Evolutionary conservation across 1,284 basidiomycete genomes (phyloP).

Genomic region (Takashimella koratensis): DNA sequence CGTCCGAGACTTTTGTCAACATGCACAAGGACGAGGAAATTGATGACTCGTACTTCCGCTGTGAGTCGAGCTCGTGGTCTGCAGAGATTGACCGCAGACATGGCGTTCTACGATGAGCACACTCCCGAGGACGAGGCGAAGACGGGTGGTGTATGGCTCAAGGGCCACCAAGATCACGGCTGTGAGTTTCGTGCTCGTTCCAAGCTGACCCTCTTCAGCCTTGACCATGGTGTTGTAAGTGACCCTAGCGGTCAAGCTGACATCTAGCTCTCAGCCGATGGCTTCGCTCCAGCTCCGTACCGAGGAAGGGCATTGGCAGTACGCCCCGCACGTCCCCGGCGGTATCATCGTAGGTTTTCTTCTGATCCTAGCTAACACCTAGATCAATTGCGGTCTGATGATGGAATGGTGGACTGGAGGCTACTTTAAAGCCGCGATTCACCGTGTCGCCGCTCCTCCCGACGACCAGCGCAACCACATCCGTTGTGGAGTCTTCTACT

Average conservation of each 20-base stretch:
- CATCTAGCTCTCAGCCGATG: slow-evolving; percentile 26
- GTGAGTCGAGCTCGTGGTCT: background rate
- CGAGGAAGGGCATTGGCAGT: slow-evolving; percentile 21
- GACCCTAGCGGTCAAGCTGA: background rate
- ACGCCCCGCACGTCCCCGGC: slow-evolving; percentile 20
- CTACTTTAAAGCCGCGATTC: slow-evolving; percentile 44
- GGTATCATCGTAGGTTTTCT: slow-evolving; percentile 20
- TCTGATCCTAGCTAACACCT: no score
- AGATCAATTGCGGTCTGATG: slow-evolving; percentile 25
- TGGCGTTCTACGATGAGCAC: slow-evolving; percentile 27
- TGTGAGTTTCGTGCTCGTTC: slow-evolving; percentile 1
- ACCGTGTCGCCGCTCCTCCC: slow-evolving; percentile 48
- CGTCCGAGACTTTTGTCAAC: slow-evolving; percentile 21
- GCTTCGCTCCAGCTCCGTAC: slow-evolving; percentile 21
- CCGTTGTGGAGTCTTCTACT: slow-evolving; percentile 48
- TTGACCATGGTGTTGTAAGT: slow-evolving; percentile 12
- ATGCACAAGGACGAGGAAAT: slow-evolving; percentile 20
- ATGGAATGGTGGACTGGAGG: slow-evolving; percentile 34
- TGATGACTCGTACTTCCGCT: slow-evolving; percentile 26
- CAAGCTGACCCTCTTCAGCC: background rate
- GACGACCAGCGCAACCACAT: slow-evolving; percentile 45
- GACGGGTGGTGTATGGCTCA: slow-evolving; percentile 21
- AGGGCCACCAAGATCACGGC: slow-evolving; percentile 26
- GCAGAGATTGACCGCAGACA: slow-evolving; percentile 12
- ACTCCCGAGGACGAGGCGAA: slow-evolving; percentile 20